Evolutionary conservation across 306 rosid genomes (phyloP), one percentile per base, ranked within the genome.

Genomic region (Dryas alaskensis): DNA sequence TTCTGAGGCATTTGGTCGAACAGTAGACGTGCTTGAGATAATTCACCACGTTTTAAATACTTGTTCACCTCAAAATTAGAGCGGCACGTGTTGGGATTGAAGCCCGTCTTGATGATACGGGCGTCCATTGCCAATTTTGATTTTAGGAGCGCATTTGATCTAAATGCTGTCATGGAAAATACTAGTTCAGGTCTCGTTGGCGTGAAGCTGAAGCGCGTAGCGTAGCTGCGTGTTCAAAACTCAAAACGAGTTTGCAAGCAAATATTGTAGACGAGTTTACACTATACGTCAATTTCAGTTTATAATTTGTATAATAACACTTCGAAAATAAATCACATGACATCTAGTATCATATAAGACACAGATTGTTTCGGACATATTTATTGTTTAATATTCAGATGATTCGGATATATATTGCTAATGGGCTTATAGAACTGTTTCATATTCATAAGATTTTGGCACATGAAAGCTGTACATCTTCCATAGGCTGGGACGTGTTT

Each of bases 1-100:
- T 70, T 82, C 27, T 85, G 86, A 69, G 90, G 84, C 90, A 94
- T 94, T 82, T 86, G 80, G 64, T 94, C 98, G 51, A 94, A 91
- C 84, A 88, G 47, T 46, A 79, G 72, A 57, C 74, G 91, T 37
- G 97, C 98, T 0, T 63, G 75, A 4, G 12, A 65, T 42, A 91
- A 22, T 37, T 89, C 87, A 11, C 97, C 96, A 7, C 79, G 78
- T 61, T 74, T 69, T 1, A 89, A 62, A 47, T 55, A 66, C 5
- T 37, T n/a, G n/a, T 78, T 76, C 57, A 91, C 75, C 64, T 68
- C 88, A 83, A 87, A 91, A 79, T 91, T 94, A 69, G 81, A 80
- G 75, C 90, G 92, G 81, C 61, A 87, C 0, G 84, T 94, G 65
- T 68, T 65, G 55, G 90, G 87, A 73, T 88, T 65, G 73, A 94